Evolutionary conservation across 2,329 filamentous ascomycete species (phyloP).

Genomic region (Monosporascus sp.): DNA sequence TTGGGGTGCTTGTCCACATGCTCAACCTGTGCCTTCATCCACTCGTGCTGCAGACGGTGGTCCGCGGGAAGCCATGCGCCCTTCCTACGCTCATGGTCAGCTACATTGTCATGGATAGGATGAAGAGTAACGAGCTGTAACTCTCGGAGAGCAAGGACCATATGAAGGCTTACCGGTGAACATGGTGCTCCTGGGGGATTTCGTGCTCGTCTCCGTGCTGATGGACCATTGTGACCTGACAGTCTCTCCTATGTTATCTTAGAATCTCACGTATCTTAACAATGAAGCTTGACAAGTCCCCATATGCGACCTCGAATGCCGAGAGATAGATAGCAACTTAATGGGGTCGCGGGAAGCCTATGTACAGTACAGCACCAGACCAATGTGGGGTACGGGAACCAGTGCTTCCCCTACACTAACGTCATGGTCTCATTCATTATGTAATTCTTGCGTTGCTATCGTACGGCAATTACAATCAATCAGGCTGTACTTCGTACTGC

Average conservation of each 20-base stretch:
- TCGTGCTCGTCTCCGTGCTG: conserved; percentile 47
- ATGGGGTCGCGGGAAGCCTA: neutral
- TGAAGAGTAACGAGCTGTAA: neutral
- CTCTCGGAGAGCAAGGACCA: too few species aligned
- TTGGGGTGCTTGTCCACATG: conserved; percentile 46
- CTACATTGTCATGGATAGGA: neutral
- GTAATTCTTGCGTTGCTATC: conserved; percentile 8
- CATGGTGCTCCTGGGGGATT: conserved; percentile 43
- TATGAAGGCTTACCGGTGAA: conserved; percentile 36
- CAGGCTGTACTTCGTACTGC: neutral
- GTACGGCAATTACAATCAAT: neutral
- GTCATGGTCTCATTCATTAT: conserved; percentile 15
- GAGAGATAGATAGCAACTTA: too few species aligned
- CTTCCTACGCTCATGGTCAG: conserved; percentile 7
- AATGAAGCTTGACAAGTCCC: too few species aligned
- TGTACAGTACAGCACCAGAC: neutral
- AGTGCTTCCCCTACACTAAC: conserved; percentile 2
- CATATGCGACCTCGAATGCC: too few species aligned
- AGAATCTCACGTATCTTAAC: too few species aligned
- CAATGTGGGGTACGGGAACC: conserved; percentile 4
- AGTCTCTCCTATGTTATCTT: neutral
- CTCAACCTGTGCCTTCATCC: conserved; percentile 52
- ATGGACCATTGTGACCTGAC: conserved; percentile 36
- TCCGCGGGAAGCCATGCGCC: conserved; percentile 61
- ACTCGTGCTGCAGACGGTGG: conserved; percentile 56